A percentile compares a stretch with the other conserved stretches of the same genome.
These are phyloP conservation scores for Nitzschia inconspicua DNA, from an alignment of 108 stramenopile species.

Conservation along the genomic window DNA sequence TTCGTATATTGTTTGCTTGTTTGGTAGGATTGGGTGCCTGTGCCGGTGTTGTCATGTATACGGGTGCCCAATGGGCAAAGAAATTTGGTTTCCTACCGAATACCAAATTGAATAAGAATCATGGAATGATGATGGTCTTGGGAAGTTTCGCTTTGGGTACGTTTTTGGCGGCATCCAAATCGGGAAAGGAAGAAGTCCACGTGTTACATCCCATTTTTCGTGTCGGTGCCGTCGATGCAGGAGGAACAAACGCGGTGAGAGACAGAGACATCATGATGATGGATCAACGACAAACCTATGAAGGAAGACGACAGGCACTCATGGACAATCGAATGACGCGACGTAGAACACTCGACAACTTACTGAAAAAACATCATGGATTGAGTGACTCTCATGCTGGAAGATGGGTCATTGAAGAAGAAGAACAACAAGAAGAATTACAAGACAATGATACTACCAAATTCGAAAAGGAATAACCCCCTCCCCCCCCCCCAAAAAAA, in stretches of 20 bases:
- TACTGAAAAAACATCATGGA: constrained; percentile 38
- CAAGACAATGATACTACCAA: constrained; percentile 9
- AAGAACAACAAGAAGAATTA: not conserved
- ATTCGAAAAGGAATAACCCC: not conserved
- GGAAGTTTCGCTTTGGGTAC: constrained; percentile 70
- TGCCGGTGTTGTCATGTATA: constrained; percentile 34
- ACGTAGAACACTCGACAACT: constrained; percentile 40
- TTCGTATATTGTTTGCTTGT: not conserved
- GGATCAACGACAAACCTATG: not conserved
- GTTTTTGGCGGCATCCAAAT: constrained; percentile 57
- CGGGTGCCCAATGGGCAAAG: constrained; percentile 25
- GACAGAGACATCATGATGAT: not conserved
- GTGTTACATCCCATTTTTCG: constrained; percentile 72
- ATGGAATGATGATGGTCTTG: constrained; percentile 55
- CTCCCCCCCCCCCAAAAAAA: too few species aligned
- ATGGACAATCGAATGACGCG: constrained; percentile 5
- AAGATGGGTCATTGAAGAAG: constrained; percentile 49
- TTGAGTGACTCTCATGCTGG: constrained; percentile 73
- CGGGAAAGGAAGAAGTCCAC: constrained; percentile 78
- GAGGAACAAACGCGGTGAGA: not conserved
- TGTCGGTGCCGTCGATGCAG: constrained; percentile 30
- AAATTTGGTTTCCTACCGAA: constrained; percentile 12
- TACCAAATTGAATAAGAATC: constrained; percentile 50
- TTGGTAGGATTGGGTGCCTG: constrained; percentile 26
- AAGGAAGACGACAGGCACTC: not conserved